These are phyloP conservation scores for Coemansia biformis DNA, from an alignment of 192 early-diverging fungal species.

Conservation along the genomic window DNA sequence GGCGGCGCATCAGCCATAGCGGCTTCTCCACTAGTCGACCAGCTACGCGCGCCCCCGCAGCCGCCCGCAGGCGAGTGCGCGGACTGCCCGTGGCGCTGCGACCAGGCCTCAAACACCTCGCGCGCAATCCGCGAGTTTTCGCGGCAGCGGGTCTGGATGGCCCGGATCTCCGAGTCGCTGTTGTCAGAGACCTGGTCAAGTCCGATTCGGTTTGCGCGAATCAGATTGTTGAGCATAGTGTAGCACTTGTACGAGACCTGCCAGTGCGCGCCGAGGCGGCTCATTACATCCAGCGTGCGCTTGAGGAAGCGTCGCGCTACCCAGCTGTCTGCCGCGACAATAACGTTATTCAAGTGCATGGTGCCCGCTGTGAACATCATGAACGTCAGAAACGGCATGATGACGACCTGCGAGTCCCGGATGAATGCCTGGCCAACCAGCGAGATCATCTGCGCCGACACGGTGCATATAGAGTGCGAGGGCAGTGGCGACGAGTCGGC, in stretches of 20 bases:
- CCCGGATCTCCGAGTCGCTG: conserved; percentile 10
- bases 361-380: conserved; percentile 50
- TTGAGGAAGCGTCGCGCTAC: conserved; percentile 48
- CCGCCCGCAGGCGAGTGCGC: too few relatives aligned
- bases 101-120: conserved; percentile 17
- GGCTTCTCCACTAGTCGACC: too few relatives aligned
- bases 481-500: conserved; percentile 22
- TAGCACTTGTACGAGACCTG: conserved; percentile 50
- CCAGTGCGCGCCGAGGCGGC: conserved; percentile 47
- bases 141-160: conserved; percentile 29
- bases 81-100: too few relatives aligned
- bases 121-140: conserved; percentile 25
- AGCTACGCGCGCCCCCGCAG: too few relatives aligned
- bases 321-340: conserved; percentile 45
- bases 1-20: too few relatives aligned
- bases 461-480: conserved; percentile 47
- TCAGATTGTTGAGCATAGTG: conserved; percentile 45
- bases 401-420: conserved; percentile 42
- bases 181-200: conserved; percentile 34
- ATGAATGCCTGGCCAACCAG: conserved; percentile 39
- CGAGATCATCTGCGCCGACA: conserved; percentile 50
- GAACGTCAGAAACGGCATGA: conserved; percentile 51
- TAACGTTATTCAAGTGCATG: conserved; percentile 49
- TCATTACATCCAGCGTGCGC: conserved; percentile 48
- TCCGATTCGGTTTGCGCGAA: conserved; percentile 40